Conservation (phyloP, 2,329 filamentous ascomycete species). For the Stagonosporopsis vannaccii region DNA sequence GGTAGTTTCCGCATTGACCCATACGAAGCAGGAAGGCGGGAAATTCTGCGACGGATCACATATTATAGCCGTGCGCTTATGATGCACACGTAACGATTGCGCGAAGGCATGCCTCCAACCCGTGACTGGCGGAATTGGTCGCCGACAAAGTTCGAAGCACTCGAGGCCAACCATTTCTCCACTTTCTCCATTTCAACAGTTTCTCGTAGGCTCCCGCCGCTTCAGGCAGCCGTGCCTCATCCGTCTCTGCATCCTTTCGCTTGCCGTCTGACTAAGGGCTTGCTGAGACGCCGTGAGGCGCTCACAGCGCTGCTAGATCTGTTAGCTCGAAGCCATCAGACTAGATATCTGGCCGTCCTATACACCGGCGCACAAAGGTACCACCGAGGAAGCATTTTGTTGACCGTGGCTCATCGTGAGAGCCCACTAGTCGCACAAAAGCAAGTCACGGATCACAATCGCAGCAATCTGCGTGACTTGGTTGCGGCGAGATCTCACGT, state of each 20-base stretch:
- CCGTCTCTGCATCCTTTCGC: constrained; percentile 3
- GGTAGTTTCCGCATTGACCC: constrained; percentile 4
- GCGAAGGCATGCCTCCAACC: background rate
- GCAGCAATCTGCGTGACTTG: constrained; percentile 15
- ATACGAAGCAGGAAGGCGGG: background rate
- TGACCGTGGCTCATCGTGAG: constrained; percentile 7
- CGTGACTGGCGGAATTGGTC: background rate
- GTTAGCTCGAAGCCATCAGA: constrained; percentile 10
- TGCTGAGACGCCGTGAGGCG: constrained; percentile 5
- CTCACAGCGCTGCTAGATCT: constrained; percentile 7
- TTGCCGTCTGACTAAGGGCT: background rate
- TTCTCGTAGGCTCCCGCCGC: constrained; percentile 5
- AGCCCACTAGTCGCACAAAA: constrained; percentile 4
- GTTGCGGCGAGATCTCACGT: background rate
- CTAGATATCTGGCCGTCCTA: constrained; percentile 4
- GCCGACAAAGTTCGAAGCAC: constrained; percentile 2
- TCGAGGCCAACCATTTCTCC: constrained; percentile 12
- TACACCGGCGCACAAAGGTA: constrained; percentile 17
- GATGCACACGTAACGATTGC: constrained; percentile 6
- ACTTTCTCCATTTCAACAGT: constrained; percentile 17
- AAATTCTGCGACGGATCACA: constrained; percentile 2
- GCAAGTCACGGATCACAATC: constrained; percentile 3
- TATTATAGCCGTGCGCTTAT: constrained; percentile 4
- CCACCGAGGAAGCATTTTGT: constrained; percentile 1
- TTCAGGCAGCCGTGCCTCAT: constrained; percentile 7